Percentiles rank a stretch among this genome's conserved stretches.
phyloP scores from a whole-genome alignment of 2,329 filamentous ascomycete genomes.

The Lasiodiplodia citricola region DNA sequence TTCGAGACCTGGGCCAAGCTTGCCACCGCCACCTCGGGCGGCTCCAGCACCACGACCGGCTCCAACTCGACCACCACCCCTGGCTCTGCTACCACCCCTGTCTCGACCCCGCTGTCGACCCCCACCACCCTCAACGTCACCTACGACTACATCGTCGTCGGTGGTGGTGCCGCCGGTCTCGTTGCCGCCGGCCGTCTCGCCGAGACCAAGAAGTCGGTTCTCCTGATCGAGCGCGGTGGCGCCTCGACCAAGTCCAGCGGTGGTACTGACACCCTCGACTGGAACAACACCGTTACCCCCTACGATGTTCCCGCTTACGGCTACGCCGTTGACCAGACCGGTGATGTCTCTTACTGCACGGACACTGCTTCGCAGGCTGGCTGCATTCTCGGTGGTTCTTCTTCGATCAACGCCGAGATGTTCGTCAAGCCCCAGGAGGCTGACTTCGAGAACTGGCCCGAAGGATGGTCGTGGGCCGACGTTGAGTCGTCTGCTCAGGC shows the following conservation, averaged over 20 bases:
- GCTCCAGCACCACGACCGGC: conserved; percentile 33
- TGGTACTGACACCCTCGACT: conserved; percentile 36
- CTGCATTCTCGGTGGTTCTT: conserved; percentile 47
- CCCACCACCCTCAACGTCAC: conserved; percentile 36
- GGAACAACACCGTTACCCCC: conserved; percentile 45
- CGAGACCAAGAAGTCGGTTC: conserved; percentile 45
- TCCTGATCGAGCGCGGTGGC: conserved; percentile 48
- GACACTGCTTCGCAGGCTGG: conserved; percentile 45
- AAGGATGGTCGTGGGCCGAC: conserved; percentile 33
- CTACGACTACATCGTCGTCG: conserved; percentile 50
- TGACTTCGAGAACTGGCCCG: conserved; percentile 38
- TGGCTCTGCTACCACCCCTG: conserved; percentile 18
- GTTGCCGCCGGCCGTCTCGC: conserved; percentile 45
- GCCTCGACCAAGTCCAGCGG: conserved; percentile 42
- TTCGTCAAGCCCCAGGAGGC: conserved; percentile 40
- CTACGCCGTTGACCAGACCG: conserved; percentile 35
- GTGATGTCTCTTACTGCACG: conserved; percentile 39
- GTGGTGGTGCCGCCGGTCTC: conserved; percentile 46
- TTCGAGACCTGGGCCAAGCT: conserved; percentile 43
- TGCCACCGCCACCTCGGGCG: conserved; percentile 33
- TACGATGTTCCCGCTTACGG: conserved; percentile 45
- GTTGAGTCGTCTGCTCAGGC: conserved; percentile 31
- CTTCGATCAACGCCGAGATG: conserved; percentile 43
- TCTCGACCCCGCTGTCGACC: conserved; percentile 18
- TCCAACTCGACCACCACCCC: conserved; percentile 31